Base-by-base conservation (phyloP, 208 protist species). In the Endotrypanum monterogeii region DNA sequence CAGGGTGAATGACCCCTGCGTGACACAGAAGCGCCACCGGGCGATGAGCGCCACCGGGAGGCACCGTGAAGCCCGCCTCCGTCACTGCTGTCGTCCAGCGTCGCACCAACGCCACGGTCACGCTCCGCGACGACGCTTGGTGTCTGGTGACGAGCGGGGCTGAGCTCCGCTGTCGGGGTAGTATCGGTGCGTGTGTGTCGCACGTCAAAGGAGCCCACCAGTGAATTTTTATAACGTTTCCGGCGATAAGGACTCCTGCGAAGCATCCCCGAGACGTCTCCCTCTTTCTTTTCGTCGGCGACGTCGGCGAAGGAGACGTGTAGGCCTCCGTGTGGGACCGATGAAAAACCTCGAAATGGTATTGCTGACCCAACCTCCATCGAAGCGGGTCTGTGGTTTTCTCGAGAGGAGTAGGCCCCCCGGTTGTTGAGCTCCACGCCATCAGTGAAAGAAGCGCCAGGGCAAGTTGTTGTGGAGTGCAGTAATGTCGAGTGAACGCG, bases 281-380 rank as follows among this genome's bases (percentile, higher is more conserved):
- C 28, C 46, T 52, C 48, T 3, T 25, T 7, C 14, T 28, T n/a
- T 4, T 8, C 65, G 25, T 56, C 52, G 1, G 67, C 67, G 4
- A 56, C 68, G 14, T 32, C 74, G 2, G 39, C 58, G 20, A 79
- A 79, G 51, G 52, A 79, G 30, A 79, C 58, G 68, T 79, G 74
- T 28, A 63, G 32, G 3, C 28, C 8, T 51, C 67, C 66, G 28
- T 68, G 67, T 50, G 50, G 57, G 25, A 67, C 28, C 1, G 48
- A n/a, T 7, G 28, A 20, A 6, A n/a, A 28, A 16, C 52, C 69
- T 18, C 28, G 57, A 23, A 56, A 12, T 16, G 55, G 41, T 8
- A 12, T 30, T 39, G 69, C 2, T 54, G 56, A 11, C n/a, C 5
- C 5, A 35, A 25, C 8, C 9, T 30, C 2, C 28, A 28, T 18